Conservation (phyloP, 768 basidiomycete species). For the Cubamyces sp. region DNA sequence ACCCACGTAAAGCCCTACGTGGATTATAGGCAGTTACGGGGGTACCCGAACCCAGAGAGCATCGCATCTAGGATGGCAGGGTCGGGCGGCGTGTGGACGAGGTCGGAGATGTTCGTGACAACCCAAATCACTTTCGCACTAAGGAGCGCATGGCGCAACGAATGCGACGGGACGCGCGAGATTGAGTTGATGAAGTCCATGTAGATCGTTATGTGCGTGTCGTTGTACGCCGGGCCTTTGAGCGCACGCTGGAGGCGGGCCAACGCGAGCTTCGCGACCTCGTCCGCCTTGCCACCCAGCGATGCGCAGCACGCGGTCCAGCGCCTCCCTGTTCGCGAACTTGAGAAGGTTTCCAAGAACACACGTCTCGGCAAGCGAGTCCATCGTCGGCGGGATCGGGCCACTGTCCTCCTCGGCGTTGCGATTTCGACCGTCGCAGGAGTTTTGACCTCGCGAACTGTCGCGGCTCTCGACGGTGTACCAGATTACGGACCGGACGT, state of each 20-base stretch:
- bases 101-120: constrained; percentile 34
- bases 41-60: constrained; percentile 37
- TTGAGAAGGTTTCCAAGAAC: constrained; percentile 38
- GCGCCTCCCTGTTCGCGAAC: constrained; percentile 23
- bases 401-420: constrained; percentile 37
- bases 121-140: constrained; percentile 36
- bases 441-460: constrained; percentile 33
- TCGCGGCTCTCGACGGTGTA: constrained; percentile 37
- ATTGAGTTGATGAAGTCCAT: constrained; percentile 40
- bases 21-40: constrained; percentile 41
- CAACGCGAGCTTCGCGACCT: constrained; percentile 36
- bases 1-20: constrained; percentile 46
- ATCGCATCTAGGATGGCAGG: constrained; percentile 33
- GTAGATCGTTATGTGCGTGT: constrained; percentile 30
- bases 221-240: constrained; percentile 26
- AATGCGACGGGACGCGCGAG: constrained; percentile 34
- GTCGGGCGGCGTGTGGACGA: constrained; percentile 28
- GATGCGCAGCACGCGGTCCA: constrained; percentile 37
- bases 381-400: constrained; percentile 24
- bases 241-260: constrained; percentile 34
- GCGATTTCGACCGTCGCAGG: constrained; percentile 41
- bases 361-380: constrained; percentile 37
- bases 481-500: constrained; percentile 36
- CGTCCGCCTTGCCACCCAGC: constrained; percentile 35
- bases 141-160: constrained; percentile 39